Conservation (phyloP, 768 basidiomycete species). For the Pholiota conissans region DNA sequence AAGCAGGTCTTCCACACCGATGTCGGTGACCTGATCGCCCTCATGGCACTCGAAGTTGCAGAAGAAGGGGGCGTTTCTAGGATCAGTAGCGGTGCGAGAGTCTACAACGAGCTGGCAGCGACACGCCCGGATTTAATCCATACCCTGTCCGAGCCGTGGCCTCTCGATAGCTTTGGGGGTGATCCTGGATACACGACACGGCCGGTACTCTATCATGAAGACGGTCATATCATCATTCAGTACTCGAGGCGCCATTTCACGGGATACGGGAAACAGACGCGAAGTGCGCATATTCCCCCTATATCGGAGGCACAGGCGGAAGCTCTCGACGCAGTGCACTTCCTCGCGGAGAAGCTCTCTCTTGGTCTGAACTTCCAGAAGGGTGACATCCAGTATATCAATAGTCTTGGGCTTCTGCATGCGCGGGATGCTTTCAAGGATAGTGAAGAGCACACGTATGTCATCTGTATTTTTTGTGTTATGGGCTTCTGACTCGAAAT, state of each 20-base stretch:
- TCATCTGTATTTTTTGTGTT: conserved; percentile 1
- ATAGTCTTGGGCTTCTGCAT: conserved; percentile 43
- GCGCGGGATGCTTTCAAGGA: conserved; percentile 45
- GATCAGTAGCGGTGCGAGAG: conserved; percentile 41
- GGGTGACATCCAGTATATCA: conserved; percentile 52
- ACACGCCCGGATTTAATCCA: conserved; percentile 45
- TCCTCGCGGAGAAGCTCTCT: conserved; percentile 42
- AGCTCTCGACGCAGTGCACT: conserved; percentile 45
- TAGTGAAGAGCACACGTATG: conserved; percentile 41
- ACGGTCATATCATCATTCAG: conserved; percentile 41
- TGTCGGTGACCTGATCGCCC: conserved; percentile 44
- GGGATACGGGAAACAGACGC: conserved; percentile 35
- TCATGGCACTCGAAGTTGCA: conserved; percentile 41
- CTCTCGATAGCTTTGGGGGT: conserved; percentile 43
- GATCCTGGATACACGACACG: conserved; percentile 34
- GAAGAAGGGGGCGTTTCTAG: conserved; percentile 45
- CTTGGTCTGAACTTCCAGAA: conserved; percentile 46
- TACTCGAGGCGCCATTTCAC: conserved; percentile 48
- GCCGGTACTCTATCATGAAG: conserved; percentile 40
- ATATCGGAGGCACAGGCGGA: conserved; percentile 52
- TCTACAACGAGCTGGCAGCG: conserved; percentile 47
- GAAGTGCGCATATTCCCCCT: conserved; percentile 40
- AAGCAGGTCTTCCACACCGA: conserved; percentile 53
- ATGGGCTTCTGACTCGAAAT: background rate
- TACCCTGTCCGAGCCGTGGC: conserved; percentile 42